Conservation (phyloP, 345 rosid genomes). For the Rhizophora apiculata region DNA sequence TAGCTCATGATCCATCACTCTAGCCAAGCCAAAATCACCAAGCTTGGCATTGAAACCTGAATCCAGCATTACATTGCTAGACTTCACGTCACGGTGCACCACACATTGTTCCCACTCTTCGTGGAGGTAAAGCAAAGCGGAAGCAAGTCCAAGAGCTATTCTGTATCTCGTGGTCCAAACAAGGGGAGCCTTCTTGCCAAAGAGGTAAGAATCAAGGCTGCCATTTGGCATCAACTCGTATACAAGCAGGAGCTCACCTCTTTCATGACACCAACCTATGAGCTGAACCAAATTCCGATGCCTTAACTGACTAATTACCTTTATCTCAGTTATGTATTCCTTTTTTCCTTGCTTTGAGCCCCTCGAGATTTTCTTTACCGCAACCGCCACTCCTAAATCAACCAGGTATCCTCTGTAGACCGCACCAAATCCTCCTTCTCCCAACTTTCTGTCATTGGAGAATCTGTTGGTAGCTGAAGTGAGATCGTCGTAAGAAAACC, state of each 20-base stretch:
- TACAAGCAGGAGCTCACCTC: slow-evolving; percentile 27
- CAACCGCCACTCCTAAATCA: slow-evolving; percentile 27
- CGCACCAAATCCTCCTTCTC: slow-evolving; percentile 45
- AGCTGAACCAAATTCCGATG: slow-evolving; percentile 45
- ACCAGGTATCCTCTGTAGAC: slow-evolving; percentile 36
- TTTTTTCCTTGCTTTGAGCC: slow-evolving; percentile 35
- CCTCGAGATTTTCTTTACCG: slow-evolving; percentile 40
- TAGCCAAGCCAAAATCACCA: slow-evolving; percentile 49
- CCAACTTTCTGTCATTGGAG: slow-evolving; percentile 30
- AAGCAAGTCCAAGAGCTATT: slow-evolving; percentile 14
- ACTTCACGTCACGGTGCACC: slow-evolving; percentile 38
- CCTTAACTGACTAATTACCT: slow-evolving; percentile 34
- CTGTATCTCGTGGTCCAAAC: slow-evolving; percentile 31
- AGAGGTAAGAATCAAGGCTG: slow-evolving; percentile 33
- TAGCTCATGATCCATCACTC: slow-evolving; percentile 38
- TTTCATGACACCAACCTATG: slow-evolving; percentile 44
- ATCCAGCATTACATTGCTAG: slow-evolving; percentile 38
- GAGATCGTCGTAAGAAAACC: slow-evolving; percentile 33
- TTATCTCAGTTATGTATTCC: slow-evolving; percentile 41
- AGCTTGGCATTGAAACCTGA: slow-evolving; percentile 37
- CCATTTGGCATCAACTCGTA: slow-evolving; percentile 43
- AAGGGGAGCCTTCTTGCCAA: slow-evolving; percentile 20
- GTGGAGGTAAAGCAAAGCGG: slow-evolving; percentile 35
- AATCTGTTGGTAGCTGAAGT: slow-evolving; percentile 37
- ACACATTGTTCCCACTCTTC: slow-evolving; percentile 50